Conservation (phyloP, 257 asterid species). For the Solanum etuberosum region DNA sequence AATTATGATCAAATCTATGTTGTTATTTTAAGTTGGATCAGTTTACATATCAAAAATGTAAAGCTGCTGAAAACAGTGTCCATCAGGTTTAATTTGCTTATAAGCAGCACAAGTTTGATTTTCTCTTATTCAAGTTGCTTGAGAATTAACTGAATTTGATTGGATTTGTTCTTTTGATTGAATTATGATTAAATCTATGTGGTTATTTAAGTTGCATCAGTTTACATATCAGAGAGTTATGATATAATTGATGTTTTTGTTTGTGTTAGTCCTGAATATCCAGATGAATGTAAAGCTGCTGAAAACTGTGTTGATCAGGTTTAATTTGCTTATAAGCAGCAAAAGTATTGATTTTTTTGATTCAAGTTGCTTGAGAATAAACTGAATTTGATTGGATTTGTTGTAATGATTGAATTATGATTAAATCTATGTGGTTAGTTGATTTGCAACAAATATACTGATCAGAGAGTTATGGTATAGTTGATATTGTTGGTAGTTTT, state of each 20-base stretch:
- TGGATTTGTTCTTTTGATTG: background rate
- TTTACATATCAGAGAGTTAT: background rate
- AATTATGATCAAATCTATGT: background rate
- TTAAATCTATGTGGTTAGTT: background rate
- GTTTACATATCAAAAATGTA: background rate
- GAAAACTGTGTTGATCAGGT: constrained; percentile 84
- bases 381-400: background rate
- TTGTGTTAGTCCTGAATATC: constrained; percentile 4
- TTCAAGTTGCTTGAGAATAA: background rate
- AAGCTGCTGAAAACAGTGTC: background rate
- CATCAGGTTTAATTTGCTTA: too few species aligned
- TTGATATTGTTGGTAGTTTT: background rate
- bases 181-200: background rate
- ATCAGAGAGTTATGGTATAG: background rate
- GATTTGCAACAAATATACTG: background rate
- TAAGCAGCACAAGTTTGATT: too few species aligned
- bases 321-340: background rate
- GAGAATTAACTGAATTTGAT: background rate
- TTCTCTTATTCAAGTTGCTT: background rate
- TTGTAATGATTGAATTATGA: background rate
- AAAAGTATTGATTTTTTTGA: background rate
- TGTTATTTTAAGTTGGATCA: background rate
- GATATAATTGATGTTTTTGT: background rate
- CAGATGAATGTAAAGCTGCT: constrained; percentile 70
- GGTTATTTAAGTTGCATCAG: background rate